Base-by-base conservation (phyloP, 73 alveolate genomes). In the Breviolum minutum region DNA sequence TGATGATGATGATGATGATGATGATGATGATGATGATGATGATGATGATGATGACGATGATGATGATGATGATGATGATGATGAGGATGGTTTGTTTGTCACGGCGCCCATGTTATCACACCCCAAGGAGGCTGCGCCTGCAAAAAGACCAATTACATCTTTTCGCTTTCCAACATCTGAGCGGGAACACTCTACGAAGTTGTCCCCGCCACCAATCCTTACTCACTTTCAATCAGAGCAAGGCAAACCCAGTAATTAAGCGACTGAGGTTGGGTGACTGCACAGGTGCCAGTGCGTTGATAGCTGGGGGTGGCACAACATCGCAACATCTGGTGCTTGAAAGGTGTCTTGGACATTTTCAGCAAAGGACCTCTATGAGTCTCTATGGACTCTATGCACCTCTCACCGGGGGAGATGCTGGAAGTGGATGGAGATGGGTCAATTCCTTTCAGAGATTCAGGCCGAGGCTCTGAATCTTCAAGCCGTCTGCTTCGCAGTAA, bases 381-480 rank as follows among this genome's bases (percentile, higher is more conserved):
- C n/a, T n/a, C 54, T 40, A 40, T 40, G 54, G 54, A 40, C 54
- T 40, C 54, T 40, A 40, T 40, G 54, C 5, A 3, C 54, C 54
- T 40, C 54, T 40, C 54, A 40, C 54, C 54, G 54, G 54, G 54
- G 54, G 54, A 40, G 54, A 40, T 40, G 54, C 54, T 40, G 54
- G 54, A 40, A 40, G 54, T 40, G 54, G 54, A 40, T 40, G 54
- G 54, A 40, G 54, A 40, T 40, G 54, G 54, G 54, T 40, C 54
- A 40, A 40, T 3, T 40, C 54, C 54, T 40, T 40, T 40, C 3
- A 40, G 54, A 40, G 54, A 40, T 40, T 40, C 76, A 63, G 32
- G 63, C 94, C 94, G 63, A 27, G 94, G 8, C 62, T 62, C 94
- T 86, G 94, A 13, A 92, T 92, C 79, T 81, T 80, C 91, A 92